Conservation (phyloP, 2,329 filamentous ascomycete species). For the Fusarium duplospermum region DNA sequence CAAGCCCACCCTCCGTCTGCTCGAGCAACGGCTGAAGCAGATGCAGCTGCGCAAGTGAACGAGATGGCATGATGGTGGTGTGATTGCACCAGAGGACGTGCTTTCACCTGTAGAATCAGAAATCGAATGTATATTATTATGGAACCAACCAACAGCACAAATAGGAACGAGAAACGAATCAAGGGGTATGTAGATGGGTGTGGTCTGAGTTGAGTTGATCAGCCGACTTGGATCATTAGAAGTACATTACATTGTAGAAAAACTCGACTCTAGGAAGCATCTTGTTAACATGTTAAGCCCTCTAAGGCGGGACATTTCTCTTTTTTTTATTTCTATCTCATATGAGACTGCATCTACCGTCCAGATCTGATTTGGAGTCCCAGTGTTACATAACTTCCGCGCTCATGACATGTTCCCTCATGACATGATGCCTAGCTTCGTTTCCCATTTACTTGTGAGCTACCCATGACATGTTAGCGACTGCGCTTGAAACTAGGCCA, state of each 20-base stretch:
- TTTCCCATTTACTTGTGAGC: conserved; percentile 41
- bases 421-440: not conserved
- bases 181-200: conserved; percentile 4
- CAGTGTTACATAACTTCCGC: conserved; percentile 43
- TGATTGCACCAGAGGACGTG: conserved; percentile 19
- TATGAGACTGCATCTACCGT: conserved; percentile 11
- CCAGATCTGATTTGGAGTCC: conserved; percentile 13
- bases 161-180: conserved; percentile 13
- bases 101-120: conserved; percentile 36
- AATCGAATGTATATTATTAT: conserved; percentile 41
- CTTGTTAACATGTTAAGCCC: conserved; percentile 15
- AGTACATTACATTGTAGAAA: conserved; percentile 16
- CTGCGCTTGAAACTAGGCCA: not conserved
- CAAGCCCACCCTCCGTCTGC: conserved; percentile 69
- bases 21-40: conserved; percentile 63
- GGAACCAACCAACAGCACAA: conserved; percentile 31
- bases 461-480: conserved; percentile 23
- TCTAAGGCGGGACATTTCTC: conserved; percentile 16
- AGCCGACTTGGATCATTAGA: conserved; percentile 1
- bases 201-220: conserved; percentile 17
- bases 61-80: conserved; percentile 22
- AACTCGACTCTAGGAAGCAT: conserved; percentile 33
- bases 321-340: conserved; percentile 31
- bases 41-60: conserved; percentile 34
- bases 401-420: conserved; percentile 9